Evolutionary conservation across 176 grass and related monocot species (phyloP), one percentile per base, ranked within the genome.

Genomic region (Rhynchospora pubera): DNA sequence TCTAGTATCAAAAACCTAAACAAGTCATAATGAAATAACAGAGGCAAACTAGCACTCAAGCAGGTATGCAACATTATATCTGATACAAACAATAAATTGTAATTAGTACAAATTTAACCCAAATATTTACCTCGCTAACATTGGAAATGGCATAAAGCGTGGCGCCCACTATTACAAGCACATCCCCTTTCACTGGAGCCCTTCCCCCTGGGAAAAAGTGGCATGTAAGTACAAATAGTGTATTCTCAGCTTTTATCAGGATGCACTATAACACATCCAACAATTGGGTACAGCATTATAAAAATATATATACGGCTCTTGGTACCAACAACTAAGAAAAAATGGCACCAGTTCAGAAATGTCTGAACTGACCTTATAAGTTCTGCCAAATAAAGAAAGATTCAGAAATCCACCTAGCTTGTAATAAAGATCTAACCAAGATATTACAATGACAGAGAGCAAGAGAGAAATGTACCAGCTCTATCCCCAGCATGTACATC

Each of bases 81-180:
- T 69, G 57, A 6, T 79, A 34, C 5, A n/a, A n/a, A n/a, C n/a
- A 63, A n/a, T 46, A 82, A 51, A 73, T 72, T 72, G 67, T 13
- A 23, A 5, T 75, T 18, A 10, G 5, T 39, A 62, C 6, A 73
- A 46, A 53, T 47, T 69, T 44, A 79, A 52, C 55, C 5, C 9
- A 57, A 87, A 72, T 53, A 7, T 76, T 83, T 87, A 93, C 91
- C 91, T 93, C 91, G 56, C 85, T 87, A 84, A 91, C 92, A 74
- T 91, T 91, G 44, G 82, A 89, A 44, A 94, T 61, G 59, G 89
- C 92, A 89, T 94, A 94, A 63, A 91, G 85, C 3, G 92, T 91
- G 42, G 92, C 22, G 0, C 87, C 89, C 18, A 62, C 89, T 67
- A 89, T 84, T 50, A 94, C 89, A 75, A 91, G 80, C 60, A 85